Evolutionary conservation across 2,329 filamentous ascomycete species (phyloP), one percentile per base, ranked within the genome.

Genomic region (Penicillium sp.): DNA sequence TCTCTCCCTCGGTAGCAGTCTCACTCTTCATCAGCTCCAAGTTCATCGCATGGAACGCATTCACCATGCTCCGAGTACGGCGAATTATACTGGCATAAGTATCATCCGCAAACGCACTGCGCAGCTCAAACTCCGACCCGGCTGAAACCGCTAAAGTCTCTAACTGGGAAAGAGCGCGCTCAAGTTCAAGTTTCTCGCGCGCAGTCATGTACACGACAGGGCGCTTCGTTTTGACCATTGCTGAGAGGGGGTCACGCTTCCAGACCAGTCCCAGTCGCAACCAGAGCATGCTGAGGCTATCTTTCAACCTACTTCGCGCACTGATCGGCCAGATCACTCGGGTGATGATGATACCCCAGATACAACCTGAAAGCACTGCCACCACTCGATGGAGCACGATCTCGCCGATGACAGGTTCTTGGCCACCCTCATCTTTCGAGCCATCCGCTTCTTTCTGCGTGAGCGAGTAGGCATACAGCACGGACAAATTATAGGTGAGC

Each of bases 21-120:
- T 89, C 82, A 62, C 94, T 91, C 72, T 93, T 94, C 72, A 91
- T 85, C 40, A 96, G 93, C 65, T 97, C 89, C 12, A 97, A 87
- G 65, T 94, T 96, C 92, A 99, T 97, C 56, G 93, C 92, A 73
- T 98, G 93, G 76, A 99, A 97, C 40, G 92, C 90, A 77, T 97
- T 93, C 4, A 98, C 87, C 78, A 97, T 91, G 56, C 90, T 88
- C 65, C 90, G 89, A 0, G 93, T 97, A 10, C 89, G 89, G 24
- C 87, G 86, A 73, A 98, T 85, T 60, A 98, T 90, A 38, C 88
- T 86, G 4, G 85, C 86, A 74, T 91, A 93, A 17, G 87, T 85
- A 47, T 85, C 86, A 65, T 89, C 85, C 1, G 93, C 92, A 70
- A 99, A 99, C 0, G 93, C 92, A 0, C 94, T 91, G 44, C 89